Base-by-base conservation (phyloP, 2,329 filamentous ascomycete genomes). In the Sclerotiophoma versabilis region DNA sequence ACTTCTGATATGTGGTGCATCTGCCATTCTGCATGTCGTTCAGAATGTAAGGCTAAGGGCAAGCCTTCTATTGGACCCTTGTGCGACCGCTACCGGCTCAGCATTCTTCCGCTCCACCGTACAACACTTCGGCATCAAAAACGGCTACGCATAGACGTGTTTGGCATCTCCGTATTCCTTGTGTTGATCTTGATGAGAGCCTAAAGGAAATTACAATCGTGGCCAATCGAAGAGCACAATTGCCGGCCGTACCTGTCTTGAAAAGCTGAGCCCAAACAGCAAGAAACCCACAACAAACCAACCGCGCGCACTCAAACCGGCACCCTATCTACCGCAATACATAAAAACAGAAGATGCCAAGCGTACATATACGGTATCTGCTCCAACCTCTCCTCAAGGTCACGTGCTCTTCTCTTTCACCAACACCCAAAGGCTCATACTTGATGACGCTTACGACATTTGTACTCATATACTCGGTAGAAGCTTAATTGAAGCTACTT, bases 51-150 rank as follows among this genome's bases (percentile, higher is more conserved):
- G 38, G 39, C 45, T 54, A 27, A 45, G n/a, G 23, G 23, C 20
- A 54, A 54, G 51, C 51, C 41, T 49, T 48, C 22, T 6, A 25
- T 12, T 27, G 11, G 29, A 29, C 9, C 17, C 17, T 37, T 41
- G 42, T 22, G 37, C 26, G 33, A 23, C 39, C 23, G 17, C 12
- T 6, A 29, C 23, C 33, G 45, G 51, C 26, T 45, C 33, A 49
- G 33, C 26, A 25, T 44, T 54, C 39, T 45, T 41, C 51, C 51
- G 36, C 51, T 17, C 22, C 17, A 19, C 17, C 17, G 12, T 12
- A 30, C 17, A 15, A 23, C 7, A 19, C n/a, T 34, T 34, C 17
- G 22, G 22, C 34, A 45, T 19, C 27, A 22, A 6, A 29, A 11
- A 6, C 12, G n/a, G 33, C 14, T 26, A 15, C 27, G 26, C 19